Evolutionary conservation across 1,284 basidiomycete species (phyloP), one percentile per base, ranked within the genome.

Genomic region (Marasmius sp.): DNA sequence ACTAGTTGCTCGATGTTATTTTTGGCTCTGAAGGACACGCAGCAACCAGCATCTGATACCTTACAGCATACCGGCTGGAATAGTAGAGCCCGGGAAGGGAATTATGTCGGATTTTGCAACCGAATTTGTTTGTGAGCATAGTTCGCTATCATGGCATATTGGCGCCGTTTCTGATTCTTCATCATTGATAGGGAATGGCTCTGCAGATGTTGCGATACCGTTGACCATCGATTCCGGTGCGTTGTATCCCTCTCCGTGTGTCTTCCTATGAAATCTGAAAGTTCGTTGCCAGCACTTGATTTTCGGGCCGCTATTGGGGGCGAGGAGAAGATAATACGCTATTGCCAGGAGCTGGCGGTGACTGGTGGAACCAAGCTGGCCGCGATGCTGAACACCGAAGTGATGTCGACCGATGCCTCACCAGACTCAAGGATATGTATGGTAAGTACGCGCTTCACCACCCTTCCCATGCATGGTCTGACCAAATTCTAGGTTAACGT

Each of bases 31-130:
- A 18, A 41, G 41, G 8, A 20, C 14, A 18, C 49, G 38, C 59
- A 89, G 89, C 50, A 95, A 95, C 68, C 93, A 95, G 68, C 81
- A 88, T 65, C 70, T 94, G 14, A 87, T 95, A 62, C 33, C 34
- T 6, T 36, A 54, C 16, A 54, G 38, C 38, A 11, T 54, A 6
- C 52, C 52, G 38, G 52, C 34, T 37, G 52, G 52, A 8, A 18
- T 54, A 7, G 34, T 36, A 14, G 12, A 36, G 9, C 14, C 10
- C 22, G 50, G 50, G 33, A 52, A 52, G 34, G 12, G 34, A 5
- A 33, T 33, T 3, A 22, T 36, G 7, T 38, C 34, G 37, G 36
- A 11, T 37, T 54, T 54, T n/a, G 52, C 34, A 18, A 18, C 52
- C 9, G 52, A 54, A n/a, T 54, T 54, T 38, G 34, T 37, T 36